A percentile compares a stretch with the other conserved stretches of the same genome.
phyloP scores from a whole-genome alignment of 805 yeast species.

The Candida succiphila region DNA sequence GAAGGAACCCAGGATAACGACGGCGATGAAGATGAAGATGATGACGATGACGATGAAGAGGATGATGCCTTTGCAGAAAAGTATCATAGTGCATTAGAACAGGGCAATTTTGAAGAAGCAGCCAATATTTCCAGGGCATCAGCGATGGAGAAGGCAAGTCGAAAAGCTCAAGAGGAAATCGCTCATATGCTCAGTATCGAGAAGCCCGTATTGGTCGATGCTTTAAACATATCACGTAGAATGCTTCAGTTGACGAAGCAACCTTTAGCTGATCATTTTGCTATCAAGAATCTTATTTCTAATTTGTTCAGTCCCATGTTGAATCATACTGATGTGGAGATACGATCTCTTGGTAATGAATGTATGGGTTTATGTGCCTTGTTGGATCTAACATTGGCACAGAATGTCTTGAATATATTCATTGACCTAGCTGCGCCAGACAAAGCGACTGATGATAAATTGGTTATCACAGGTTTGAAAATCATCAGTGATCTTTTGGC shows the following conservation, averaged over 20 bases:
- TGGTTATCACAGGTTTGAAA: constrained; percentile 54
- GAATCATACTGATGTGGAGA: constrained; percentile 41
- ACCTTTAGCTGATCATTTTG: constrained; percentile 53
- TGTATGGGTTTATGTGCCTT: constrained; percentile 78
- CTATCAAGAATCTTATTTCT: constrained; percentile 60
- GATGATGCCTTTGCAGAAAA: constrained; percentile 14
- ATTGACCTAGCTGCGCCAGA: constrained; percentile 61
- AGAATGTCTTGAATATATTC: constrained; percentile 48
- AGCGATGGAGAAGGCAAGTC: constrained; percentile 16
- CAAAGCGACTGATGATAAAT: constrained; percentile 54
- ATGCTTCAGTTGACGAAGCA: constrained; percentile 60
- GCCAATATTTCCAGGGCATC: constrained; percentile 23
- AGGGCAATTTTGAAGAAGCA: constrained; percentile 12
- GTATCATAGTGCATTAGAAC: constrained; percentile 20
- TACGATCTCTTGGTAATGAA: constrained; percentile 55
- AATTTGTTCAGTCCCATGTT: constrained; percentile 77
- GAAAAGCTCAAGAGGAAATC: constrained; percentile 20
- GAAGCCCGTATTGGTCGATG: constrained; percentile 42
- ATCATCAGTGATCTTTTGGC: constrained; percentile 72
- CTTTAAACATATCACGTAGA: constrained; percentile 59
- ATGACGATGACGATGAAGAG: constrained; percentile 10
- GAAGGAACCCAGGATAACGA: constrained; percentile 19
- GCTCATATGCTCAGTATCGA: constrained; percentile 31
- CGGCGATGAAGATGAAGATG: constrained; percentile 6
- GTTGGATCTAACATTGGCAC: constrained; percentile 56